Evolutionary conservation across 805 yeast genomes (phyloP), one percentile per base, ranked within the genome.

Genomic region (Candida chauliodis): DNA sequence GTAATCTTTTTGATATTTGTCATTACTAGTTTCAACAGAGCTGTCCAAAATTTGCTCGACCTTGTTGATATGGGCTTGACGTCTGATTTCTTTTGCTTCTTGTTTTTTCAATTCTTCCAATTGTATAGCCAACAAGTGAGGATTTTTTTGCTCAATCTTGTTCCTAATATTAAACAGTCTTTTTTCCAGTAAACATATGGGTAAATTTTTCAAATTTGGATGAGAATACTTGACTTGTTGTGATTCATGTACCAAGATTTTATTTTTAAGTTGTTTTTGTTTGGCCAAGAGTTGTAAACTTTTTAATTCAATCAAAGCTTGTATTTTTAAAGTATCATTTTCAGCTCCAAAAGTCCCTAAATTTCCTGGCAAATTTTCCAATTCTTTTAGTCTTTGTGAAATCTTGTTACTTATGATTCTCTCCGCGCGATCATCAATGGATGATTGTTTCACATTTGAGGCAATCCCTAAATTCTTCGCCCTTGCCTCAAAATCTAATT

Each of bases 41-140:
- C 55, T 52, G 20, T 58, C 61, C 36, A 59, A 47, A 6, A 59
- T 56, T 34, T 48, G 53, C 23, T 54, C 52, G 14, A 80, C 71
- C 50, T 71, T 78, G 38, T 66, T 63, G 37, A 72, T 60, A 45
- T 77, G 85, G 42, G 70, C 50, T 35, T 69, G 67, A 43, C 73
- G 74, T 46, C 78, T 78, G 22, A 69, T 73, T 50, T 58, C 58
- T 38, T 58, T 59, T 6, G 60, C 65, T 40, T 84, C 91, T 39
- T 76, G 60, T 45, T 74, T 71, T 54, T 82, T 84, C 50, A 81
- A 82, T 53, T 79, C 83, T 51, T 84, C 88, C 41, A 85, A 66
- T 53, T 83, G 86, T 55, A 79, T 83, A 3, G 90, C 89, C 32
- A 85, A 63, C 43, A 81, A 70, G 4, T 87, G 84, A 1, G 95